Evolutionary conservation across 2,329 filamentous ascomycete genomes (phyloP).

Genomic region (Colletotrichum sp.): DNA sequence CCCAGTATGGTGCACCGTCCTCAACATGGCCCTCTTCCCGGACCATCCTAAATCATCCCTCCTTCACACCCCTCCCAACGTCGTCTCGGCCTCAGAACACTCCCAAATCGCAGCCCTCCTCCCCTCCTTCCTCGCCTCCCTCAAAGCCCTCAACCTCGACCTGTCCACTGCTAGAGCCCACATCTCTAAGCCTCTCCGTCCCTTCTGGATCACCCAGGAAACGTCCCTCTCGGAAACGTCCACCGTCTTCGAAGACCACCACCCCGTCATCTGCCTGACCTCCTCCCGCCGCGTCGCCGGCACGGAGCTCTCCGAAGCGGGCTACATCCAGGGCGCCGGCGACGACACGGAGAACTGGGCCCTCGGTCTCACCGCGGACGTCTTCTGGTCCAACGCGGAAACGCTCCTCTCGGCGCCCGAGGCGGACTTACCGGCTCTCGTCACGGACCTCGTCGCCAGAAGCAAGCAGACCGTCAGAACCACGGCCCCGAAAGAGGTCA

Average conservation of each 20-base stretch:
- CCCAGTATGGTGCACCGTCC: slow-evolving; percentile 89
- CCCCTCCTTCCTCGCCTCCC: slow-evolving; percentile 57
- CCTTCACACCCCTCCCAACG: slow-evolving; percentile 74
- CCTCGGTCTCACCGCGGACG: slow-evolving; percentile 72
- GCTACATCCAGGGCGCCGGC: slow-evolving; percentile 90
- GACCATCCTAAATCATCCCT: slow-evolving; percentile 36
- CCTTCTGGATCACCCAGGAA: slow-evolving; percentile 81
- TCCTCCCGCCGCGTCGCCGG: slow-evolving; percentile 76
- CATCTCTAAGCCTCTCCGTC: slow-evolving; percentile 74
- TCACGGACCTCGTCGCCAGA: slow-evolving; percentile 47
- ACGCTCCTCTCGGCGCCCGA: slow-evolving; percentile 69
- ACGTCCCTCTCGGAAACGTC: slow-evolving; percentile 49
- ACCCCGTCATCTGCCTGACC: slow-evolving; percentile 84
- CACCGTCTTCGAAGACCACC: slow-evolving; percentile 60
- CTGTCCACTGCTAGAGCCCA: slow-evolving; percentile 56
- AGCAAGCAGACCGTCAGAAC: slow-evolving; percentile 11
- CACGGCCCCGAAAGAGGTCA: slow-evolving; percentile 33
- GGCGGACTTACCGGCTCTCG: slow-evolving; percentile 61
- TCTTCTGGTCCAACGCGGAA: slow-evolving; percentile 79
- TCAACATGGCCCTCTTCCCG: slow-evolving; percentile 82
- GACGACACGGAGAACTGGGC: slow-evolving; percentile 97
- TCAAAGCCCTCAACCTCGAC: slow-evolving; percentile 65
- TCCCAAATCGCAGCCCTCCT: slow-evolving; percentile 74
- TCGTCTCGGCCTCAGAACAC: slow-evolving; percentile 77
- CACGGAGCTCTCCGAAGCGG: slow-evolving; percentile 66